phyloP scores from a whole-genome alignment of 2,329 filamentous ascomycete genomes.

The Sclerotinia spermophila region DNA sequence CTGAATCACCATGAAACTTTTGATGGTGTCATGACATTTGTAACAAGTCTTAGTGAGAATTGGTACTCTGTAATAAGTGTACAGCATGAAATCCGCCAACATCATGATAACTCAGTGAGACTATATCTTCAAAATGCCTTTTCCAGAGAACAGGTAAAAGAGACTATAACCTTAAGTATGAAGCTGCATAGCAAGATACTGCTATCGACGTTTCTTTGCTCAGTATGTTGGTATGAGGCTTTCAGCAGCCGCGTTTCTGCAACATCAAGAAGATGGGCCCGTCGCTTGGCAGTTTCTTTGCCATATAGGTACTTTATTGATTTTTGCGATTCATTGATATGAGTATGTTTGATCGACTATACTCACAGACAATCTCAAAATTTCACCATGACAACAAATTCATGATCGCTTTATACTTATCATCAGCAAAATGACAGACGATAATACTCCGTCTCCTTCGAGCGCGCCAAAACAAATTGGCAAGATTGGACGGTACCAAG shows the following conservation, averaged over 20 bases:
- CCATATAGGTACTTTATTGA: not conserved
- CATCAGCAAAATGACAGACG: slow-evolving; percentile 10
- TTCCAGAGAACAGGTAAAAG: not conserved
- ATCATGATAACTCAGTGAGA: not conserved
- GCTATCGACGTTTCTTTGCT: not conserved
- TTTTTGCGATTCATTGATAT: not conserved
- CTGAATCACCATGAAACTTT: slow-evolving; percentile 5
- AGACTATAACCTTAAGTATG: not conserved
- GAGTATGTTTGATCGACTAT: not conserved
- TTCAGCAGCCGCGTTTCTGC: not conserved
- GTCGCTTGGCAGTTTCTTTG: slow-evolving; percentile 7
- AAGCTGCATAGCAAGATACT: not conserved
- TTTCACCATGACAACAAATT: not conserved
- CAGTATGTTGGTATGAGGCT: not conserved
- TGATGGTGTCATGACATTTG: not conserved
- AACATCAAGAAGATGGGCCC: not conserved
- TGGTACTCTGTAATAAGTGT: not conserved
- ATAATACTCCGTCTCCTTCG: not conserved
- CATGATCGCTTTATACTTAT: not conserved
- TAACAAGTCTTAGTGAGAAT: not conserved
- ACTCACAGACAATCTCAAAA: not conserved
- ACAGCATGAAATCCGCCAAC: not conserved
- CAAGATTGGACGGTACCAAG: not conserved
- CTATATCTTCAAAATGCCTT: not conserved
- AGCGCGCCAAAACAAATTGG: slow-evolving; percentile 11